Evolutionary conservation across 352 stramenopile species (phyloP).

Genomic region (Phytophthora pluvialis): DNA sequence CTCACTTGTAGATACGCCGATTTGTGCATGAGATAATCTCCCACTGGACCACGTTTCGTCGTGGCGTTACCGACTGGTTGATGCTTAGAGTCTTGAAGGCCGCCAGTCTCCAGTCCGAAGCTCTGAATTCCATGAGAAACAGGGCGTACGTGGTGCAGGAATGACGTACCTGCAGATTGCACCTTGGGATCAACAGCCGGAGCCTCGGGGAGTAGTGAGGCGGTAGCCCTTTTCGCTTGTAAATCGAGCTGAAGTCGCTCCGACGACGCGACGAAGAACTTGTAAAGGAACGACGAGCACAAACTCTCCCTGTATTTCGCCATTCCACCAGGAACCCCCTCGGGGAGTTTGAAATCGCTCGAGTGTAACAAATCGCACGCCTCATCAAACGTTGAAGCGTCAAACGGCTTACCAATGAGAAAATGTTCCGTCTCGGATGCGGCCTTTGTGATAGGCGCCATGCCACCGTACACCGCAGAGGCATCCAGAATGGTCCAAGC

Average conservation of each 20-base stretch:
- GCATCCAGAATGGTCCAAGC: slow-evolving; percentile 76
- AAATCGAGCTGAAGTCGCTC: slow-evolving; percentile 61
- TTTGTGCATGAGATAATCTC: slow-evolving; percentile 92
- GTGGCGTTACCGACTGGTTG: slow-evolving; percentile 44
- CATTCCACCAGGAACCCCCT: slow-evolving; percentile 94
- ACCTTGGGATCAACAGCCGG: slow-evolving; percentile 47
- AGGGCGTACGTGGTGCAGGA: slow-evolving; percentile 62
- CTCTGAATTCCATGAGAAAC: slow-evolving; percentile 60
- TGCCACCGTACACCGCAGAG: slow-evolving; percentile 70
- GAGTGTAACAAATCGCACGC: slow-evolving; percentile 83
- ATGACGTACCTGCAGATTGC: slow-evolving; percentile 62
- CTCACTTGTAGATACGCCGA: slow-evolving; percentile 94
- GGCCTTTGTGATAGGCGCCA: slow-evolving; percentile 74
- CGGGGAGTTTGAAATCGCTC: slow-evolving; percentile 92
- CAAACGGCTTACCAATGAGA: slow-evolving; percentile 87
- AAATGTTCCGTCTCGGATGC: slow-evolving; percentile 61
- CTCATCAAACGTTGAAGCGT: slow-evolving; percentile 76
- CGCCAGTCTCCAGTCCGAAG: slow-evolving; percentile 67
- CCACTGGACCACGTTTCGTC: slow-evolving; percentile 75
- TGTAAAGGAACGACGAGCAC: slow-evolving; percentile 95
- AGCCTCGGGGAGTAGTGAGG: slow-evolving; percentile 24
- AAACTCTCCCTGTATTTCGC: slow-evolving; percentile 95
- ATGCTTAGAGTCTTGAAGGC: slow-evolving; percentile 71
- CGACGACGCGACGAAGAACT: slow-evolving; percentile 91
- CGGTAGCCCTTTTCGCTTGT: slow-evolving; percentile 11